Evolutionary conservation across 805 yeast genomes (phyloP).

Genomic region (Teunomyces aglyptinius): DNA sequence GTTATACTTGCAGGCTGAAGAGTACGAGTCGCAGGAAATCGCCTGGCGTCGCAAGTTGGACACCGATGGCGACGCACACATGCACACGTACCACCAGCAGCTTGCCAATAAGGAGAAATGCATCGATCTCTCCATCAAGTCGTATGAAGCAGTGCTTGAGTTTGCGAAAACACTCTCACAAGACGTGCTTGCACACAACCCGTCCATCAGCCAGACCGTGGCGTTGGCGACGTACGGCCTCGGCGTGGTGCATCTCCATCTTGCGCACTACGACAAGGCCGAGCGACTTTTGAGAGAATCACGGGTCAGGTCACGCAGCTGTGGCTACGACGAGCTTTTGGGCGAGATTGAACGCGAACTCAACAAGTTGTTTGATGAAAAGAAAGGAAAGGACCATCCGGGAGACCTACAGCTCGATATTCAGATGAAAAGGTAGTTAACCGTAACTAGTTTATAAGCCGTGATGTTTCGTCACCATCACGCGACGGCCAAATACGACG

Average conservation of each 20-base stretch:
- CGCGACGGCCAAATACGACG: neutral
- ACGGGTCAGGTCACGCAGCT: slow-evolving; percentile 63
- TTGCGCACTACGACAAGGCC: slow-evolving; percentile 55
- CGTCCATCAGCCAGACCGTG: slow-evolving; percentile 56
- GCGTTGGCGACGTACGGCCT: slow-evolving; percentile 83
- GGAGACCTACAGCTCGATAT: slow-evolving; percentile 27
- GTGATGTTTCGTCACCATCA: slow-evolving; percentile 2
- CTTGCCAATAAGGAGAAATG: slow-evolving; percentile 22
- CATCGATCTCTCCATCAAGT: slow-evolving; percentile 28
- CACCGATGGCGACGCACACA: slow-evolving; percentile 24
- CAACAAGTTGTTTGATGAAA: slow-evolving; percentile 46
- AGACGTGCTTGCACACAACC: slow-evolving; percentile 18
- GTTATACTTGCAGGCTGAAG: slow-evolving; percentile 64
- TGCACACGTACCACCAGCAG: slow-evolving; percentile 16
- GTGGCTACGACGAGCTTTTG: slow-evolving; percentile 62
- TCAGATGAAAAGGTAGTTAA: slow-evolving; percentile 14
- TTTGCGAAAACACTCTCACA: slow-evolving; percentile 31
- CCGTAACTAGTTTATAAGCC: neutral
- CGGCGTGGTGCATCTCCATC: slow-evolving; percentile 74
- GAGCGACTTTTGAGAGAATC: slow-evolving; percentile 65
- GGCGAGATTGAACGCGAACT: slow-evolving; percentile 67
- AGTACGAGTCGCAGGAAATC: slow-evolving; percentile 50
- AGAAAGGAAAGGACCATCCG: slow-evolving; percentile 12
- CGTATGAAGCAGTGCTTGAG: slow-evolving; percentile 35
- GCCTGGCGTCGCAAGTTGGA: slow-evolving; percentile 18